These are phyloP conservation scores for Aureobasidium zeae DNA, from an alignment of 2,329 filamentous ascomycete genomes.

Conservation along the genomic window DNA sequence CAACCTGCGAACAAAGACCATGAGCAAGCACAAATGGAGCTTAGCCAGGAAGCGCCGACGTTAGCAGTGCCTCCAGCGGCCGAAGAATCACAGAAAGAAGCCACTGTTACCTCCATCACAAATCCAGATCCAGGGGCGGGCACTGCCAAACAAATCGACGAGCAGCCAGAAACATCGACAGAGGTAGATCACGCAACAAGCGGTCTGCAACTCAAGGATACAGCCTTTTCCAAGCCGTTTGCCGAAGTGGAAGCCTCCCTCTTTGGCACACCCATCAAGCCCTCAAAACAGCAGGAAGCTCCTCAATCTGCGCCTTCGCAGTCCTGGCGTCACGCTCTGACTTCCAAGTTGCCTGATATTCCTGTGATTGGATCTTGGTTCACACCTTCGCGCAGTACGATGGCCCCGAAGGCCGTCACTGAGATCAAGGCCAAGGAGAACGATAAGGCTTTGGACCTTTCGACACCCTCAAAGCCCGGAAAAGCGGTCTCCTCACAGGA, in stretches of 20 bases:
- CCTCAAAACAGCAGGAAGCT: neutral
- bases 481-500: neutral
- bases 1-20: no score
- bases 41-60: no score
- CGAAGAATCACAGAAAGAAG: neutral
- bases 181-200: neutral
- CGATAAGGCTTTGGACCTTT: neutral
- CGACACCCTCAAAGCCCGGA: slow-evolving; percentile 4
- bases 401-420: neutral
- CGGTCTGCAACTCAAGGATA: slow-evolving; percentile 4
- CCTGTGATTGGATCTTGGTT: slow-evolving; percentile 31
- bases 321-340: slow-evolving; percentile 21
- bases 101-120: neutral
- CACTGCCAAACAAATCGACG: neutral
- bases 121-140: neutral
- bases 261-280: neutral
- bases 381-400: slow-evolving; percentile 23
- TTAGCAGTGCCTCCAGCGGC: neutral
- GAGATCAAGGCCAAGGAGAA: neutral
- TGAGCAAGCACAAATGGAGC: no score
- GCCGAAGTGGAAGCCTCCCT: slow-evolving; percentile 10
- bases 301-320: slow-evolving; percentile 7
- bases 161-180: neutral
- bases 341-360: slow-evolving; percentile 25
- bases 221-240: slow-evolving; percentile 8